Percentiles rank a stretch among this genome's conserved stretches.
phyloP scores from a whole-genome alignment of 1,284 basidiomycete species.

The Tilletiopsis washingtonensis region DNA sequence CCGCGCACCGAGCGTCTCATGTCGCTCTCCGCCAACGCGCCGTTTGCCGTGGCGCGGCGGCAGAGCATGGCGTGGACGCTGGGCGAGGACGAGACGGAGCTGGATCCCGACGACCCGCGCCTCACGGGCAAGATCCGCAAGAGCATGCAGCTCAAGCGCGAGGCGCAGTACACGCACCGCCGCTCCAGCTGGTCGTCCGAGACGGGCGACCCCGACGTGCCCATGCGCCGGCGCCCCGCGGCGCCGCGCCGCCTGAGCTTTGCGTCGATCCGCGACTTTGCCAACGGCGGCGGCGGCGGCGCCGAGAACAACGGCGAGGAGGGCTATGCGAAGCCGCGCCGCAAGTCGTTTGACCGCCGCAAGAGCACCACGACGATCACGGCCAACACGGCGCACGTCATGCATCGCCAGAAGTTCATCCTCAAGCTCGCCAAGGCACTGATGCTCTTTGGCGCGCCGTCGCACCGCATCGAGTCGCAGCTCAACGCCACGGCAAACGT shows the following conservation, averaged over 20 bases:
- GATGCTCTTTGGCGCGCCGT: conserved; percentile 72
- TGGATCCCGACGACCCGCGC: conserved; percentile 13
- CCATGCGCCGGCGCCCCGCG: conserved; percentile 2
- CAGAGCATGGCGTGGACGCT: conserved; percentile 10
- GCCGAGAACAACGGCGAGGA: not conserved
- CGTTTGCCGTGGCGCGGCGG: not conserved
- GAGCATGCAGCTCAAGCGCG: conserved; percentile 12
- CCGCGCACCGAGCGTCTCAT: not conserved
- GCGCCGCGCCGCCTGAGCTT: conserved; percentile 5
- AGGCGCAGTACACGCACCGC: conserved; percentile 4
- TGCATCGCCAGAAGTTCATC: conserved; percentile 59
- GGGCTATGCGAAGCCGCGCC: not conserved
- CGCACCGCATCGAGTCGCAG: conserved; percentile 68
- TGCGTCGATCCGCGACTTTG: not conserved
- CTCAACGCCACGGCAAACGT: conserved; percentile 69
- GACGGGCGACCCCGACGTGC: conserved; percentile 9
- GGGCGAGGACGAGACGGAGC: conserved; percentile 9
- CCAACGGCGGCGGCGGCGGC: not conserved
- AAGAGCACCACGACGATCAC: conserved; percentile 11
- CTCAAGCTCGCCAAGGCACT: conserved; percentile 71
- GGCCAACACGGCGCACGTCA: conserved; percentile 7
- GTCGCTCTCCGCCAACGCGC: not conserved
- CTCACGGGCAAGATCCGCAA: conserved; percentile 11
- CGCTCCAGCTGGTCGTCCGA: conserved; percentile 13
- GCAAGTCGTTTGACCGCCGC: conserved; percentile 8